These are phyloP conservation scores for Ceratonia siliqua DNA, from an alignment of 306 rosid genomes.

Conservation along the genomic window DNA sequence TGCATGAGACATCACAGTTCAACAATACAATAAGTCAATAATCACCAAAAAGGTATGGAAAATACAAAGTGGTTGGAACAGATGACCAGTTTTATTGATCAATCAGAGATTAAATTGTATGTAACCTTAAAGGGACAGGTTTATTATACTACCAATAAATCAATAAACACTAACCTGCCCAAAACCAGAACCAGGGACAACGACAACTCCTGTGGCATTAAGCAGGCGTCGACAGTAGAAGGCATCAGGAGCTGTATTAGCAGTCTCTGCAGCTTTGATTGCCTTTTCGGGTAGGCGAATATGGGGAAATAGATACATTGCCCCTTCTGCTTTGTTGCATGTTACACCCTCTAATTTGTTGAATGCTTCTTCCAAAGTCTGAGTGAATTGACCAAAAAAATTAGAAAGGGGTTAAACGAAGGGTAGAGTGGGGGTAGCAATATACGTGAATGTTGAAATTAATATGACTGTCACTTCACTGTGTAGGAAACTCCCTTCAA, in stretches of 20 bases:
- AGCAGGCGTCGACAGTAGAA: constrained; percentile 62
- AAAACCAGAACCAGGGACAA: constrained; percentile 76
- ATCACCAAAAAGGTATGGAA: neutral
- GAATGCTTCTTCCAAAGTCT: constrained; percentile 62
- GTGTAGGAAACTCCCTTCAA: neutral
- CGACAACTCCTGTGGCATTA: constrained; percentile 68
- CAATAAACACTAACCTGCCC: constrained; percentile 53
- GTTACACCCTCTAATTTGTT: constrained; percentile 63
- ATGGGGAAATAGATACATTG: constrained; percentile 69
- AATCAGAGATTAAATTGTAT: neutral
- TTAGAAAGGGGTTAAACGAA: neutral
- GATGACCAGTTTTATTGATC: neutral
- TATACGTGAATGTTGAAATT: neutral
- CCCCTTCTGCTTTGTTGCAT: constrained; percentile 75
- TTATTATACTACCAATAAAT: neutral
- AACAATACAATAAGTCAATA: neutral
- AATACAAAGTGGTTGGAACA: constrained; percentile 5
- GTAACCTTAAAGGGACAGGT: neutral
- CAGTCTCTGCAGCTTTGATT: constrained; percentile 63
- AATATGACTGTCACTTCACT: neutral
- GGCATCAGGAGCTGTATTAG: constrained; percentile 54
- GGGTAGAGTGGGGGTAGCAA: neutral
- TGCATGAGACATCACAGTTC: constrained; percentile 24
- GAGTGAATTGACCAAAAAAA: constrained; percentile 8
- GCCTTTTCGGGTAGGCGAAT: constrained; percentile 59